phyloP scores from a whole-genome alignment of 352 stramenopile species.

The Globisporangium paroecandrum region DNA sequence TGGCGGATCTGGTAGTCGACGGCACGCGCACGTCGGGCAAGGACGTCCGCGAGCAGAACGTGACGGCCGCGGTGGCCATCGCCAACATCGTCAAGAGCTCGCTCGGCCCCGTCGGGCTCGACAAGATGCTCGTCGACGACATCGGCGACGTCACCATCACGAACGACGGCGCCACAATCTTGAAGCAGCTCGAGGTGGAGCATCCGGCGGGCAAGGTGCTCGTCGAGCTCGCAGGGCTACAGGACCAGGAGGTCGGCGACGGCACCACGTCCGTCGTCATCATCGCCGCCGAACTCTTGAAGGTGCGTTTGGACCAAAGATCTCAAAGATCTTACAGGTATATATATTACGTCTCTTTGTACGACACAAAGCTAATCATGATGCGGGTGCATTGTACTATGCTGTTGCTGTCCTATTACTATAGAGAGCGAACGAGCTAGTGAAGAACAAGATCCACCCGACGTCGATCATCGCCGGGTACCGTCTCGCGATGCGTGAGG shows the following conservation, averaged over 20 bases:
- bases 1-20: slow-evolving; percentile 85
- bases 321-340: slow-evolving; percentile 21
- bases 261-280: slow-evolving; percentile 99
- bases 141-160: slow-evolving; percentile 99
- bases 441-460: slow-evolving; percentile 99
- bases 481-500: slow-evolving; percentile 97
- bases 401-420: slow-evolving; percentile 7
- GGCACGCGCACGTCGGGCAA: slow-evolving; percentile 90
- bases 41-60: slow-evolving; percentile 94
- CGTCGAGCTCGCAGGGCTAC: slow-evolving; percentile 96
- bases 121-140: slow-evolving; percentile 99
- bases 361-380: neutral
- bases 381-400: slow-evolving; percentile 6
- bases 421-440: slow-evolving; percentile 94
- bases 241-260: slow-evolving; percentile 99
- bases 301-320: slow-evolving; percentile 32
- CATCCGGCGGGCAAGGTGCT: slow-evolving; percentile 98
- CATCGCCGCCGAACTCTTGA: slow-evolving; percentile 97
- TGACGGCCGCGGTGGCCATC: slow-evolving; percentile 97
- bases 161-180: slow-evolving; percentile 99
- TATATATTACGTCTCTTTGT: neutral
- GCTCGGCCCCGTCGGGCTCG: slow-evolving; percentile 97
- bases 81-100: slow-evolving; percentile 99
- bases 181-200: slow-evolving; percentile 99
- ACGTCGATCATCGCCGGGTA: slow-evolving; percentile 99